Base-by-base conservation (phyloP, 495 filamentous ascomycete species). In the Aspergillus sclerotioniger region DNA sequence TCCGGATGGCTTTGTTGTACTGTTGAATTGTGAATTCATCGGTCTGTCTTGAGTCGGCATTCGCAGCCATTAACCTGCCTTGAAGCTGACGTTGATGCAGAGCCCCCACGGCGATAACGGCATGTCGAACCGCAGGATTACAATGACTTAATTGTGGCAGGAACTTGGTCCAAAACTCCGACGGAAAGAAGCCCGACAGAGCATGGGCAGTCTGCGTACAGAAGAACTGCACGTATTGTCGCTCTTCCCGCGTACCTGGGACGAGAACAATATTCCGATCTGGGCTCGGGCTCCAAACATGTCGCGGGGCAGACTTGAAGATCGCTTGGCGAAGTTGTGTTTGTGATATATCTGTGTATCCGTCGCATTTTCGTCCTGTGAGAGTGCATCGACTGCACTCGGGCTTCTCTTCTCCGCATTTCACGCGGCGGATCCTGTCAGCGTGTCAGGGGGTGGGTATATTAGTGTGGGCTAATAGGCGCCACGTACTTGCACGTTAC, bases 41-140 rank as follows among this genome's bases (percentile, higher is more conserved):
- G 2, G 15, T 51, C 10, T 13, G 45, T 5, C 10, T 39, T 13
- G 21, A 5, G 17, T 3, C 3, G 33, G 33, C 9, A 35, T 13
- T 35, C 33, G 3, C 9, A 9, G 33, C 3, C 13, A 35, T 3
- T 16, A 20, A 13, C 49, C 49, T 10, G 43, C 28, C 6, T 43
- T 31, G 3, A 9, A 37, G 31, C 20, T 54, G 13, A 59, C 76
- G 50, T 65, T 85, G 83, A 58, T 87, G 85, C 41, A 85, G 67
- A 0, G 83, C 82, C 50, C 84, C 82, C n/a, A 89, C 71, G 15
- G 85, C 86, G 8, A 86, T 77, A 3, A 86, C 80, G 6, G 86
- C 84, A 70, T 89, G 85, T 20, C 82, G 76, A 51, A 89, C 81
- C 0, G 82, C 74, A 7, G 84, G 71, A 59, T 85, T 77, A 6